Evolutionary conservation across 2,329 filamentous ascomycete species (phyloP), one percentile per base, ranked within the genome.

Genomic region (Xylaria sp.): DNA sequence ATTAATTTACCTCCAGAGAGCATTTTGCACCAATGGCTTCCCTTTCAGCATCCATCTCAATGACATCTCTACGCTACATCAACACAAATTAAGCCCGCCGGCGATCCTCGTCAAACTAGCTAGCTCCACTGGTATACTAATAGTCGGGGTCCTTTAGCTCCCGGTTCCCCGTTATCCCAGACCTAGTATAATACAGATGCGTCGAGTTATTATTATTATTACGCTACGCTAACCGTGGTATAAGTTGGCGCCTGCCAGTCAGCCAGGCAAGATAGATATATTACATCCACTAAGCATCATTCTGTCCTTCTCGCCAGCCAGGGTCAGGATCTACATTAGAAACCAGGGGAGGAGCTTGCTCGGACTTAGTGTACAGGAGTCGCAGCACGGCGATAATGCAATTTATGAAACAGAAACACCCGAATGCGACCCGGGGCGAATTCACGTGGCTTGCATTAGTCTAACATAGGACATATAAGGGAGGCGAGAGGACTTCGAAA

Each of bases 371-470:
- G 28, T 54, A 56, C 50, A 61, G 41, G 23, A 61, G 50, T n/a
- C 28, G 39, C 39, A 32, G 28, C 39, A 50, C 20, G 28, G 28
- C 20, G 50, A 66, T 56, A 54, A 61, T 50, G 41, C 34, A 59
- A 46, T 34, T 44, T 34, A 25, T 25, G 34, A 54, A 55, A 54
- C 39, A 44, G 34, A 66, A 51, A 57, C 63, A 34, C 46, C 39
- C 23, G n/a, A 56, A 18, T 44, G 28, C 32, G 41, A 44, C 59
- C 48, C 60, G 60, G 39, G 39, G 55, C 60, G 28, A 59, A 60
- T 68, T 68, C 56, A 64, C 39, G 66, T 68, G 65, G 66, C 66
- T 59, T 68, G 66, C 66, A 68, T 64, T 59, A 63, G 23, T n/a
- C 59, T 52, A 28, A 4, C 28, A 28, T 28, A 52, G 58, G 60